Evolutionary conservation across 1,284 basidiomycete genomes (phyloP), one percentile per base, ranked within the genome.

Genomic region (Rhodotorula sp.): DNA sequence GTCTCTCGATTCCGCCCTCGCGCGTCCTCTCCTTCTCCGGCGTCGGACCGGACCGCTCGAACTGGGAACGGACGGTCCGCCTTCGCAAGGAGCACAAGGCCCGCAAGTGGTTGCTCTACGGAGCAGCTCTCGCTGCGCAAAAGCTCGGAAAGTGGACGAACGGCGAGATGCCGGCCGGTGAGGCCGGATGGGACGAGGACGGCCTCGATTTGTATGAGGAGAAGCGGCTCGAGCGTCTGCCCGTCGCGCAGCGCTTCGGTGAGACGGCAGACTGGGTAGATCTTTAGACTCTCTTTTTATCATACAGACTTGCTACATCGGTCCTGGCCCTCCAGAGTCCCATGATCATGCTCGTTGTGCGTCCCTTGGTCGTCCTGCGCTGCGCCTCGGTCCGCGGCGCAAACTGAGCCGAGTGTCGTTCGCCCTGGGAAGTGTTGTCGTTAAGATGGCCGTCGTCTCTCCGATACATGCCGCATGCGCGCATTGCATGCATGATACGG

Each of bases 1-100:
- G 74, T 31, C 69, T 76, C 48, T 62, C 69, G 16, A 76, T 76
- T 56, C 74, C 74, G 12, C 74, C 74, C 12, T 38, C 67, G 3
- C 74, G 74, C 63, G 72, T 76, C 43, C 62, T 76, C 52, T 64
- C 74, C 23, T 54, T 66, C 63, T 66, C 68, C 10, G 74, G 74
- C 10, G 38, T 69, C 56, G 72, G 67, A 0, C 63, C 67, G 10
- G 67, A 73, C 38, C 67, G 64, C 21, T 21, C 60, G 5, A 76
- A 76, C 60, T 76, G 68, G 66, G 55, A 68, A 21, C 69, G 70
- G 2, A 62, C 67, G 5, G 49, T 71, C 21, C 18, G 16, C 10
- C 62, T 76, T 5, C 56, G 58, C 23, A 58, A 56, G 31, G 63
- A 61, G 45, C 54, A 49, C 26, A 68, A 71, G 38, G 45, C 48